Evolutionary conservation across 441 rosid species (phyloP), one percentile per base, ranked within the genome.

Genomic region (Adansonia gregorii): DNA sequence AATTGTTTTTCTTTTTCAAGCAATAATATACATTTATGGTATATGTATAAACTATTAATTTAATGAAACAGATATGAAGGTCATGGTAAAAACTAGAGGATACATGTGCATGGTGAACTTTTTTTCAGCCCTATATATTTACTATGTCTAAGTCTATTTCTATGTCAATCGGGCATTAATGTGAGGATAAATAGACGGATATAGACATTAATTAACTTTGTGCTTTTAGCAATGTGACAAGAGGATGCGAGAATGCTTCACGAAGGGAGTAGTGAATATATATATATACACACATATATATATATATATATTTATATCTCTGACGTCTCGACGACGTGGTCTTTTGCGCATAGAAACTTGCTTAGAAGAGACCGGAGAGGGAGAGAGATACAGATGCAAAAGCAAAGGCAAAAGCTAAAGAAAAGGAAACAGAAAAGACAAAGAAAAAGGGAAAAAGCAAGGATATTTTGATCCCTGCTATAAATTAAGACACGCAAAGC

Each of bases 401-500:
- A 66, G 19, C 2, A 9, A 41, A 43, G 9, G 9, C 11, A 27
- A 35, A 67, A 8, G 67, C 14, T 39, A 54, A 51, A 54, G 39
- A 43, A 6, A 27, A 43, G 31, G 19, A 43, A 66, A 41, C 14
- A 46, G 68, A 43, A 45, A 54, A 75, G 72, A 22, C 10, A 55
- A 6, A 49, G 59, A 64, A 49, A n/a, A 22, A 45, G 66, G 71
- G 7, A 43, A 63, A 59, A 55, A 60, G 48, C 15, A 63, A 58
- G 60, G 60, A 70, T 51, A 51, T 27, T 69, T 68, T 72, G 72
- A 72, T 71, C 41, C 46, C 35, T 7, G 41, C 11, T 4, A 73
- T 3, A 63, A 24, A 69, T 67, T 17, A 67, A 51, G 5, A 76
- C 82, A 78, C 82, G 84, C 82, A 82, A 82, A 75, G 84, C 75